A percentile compares a stretch with the other conserved stretches of the same genome.
Evolutionary conservation across 768 basidiomycete species (phyloP).

Genomic region (Boletellus emodensis): DNA sequence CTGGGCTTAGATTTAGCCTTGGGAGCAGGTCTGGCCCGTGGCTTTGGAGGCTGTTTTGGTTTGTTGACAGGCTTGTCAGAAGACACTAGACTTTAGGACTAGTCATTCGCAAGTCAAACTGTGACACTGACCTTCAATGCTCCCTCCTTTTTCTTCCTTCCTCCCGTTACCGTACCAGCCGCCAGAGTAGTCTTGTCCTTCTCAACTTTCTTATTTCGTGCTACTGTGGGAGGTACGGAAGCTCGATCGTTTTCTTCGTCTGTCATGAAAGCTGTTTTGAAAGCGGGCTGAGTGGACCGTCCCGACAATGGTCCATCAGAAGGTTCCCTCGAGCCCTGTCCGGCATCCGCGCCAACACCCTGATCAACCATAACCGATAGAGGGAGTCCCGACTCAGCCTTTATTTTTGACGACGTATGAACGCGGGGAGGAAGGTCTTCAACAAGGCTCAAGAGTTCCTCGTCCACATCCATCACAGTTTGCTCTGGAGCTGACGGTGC

Average conservation of each 20-base stretch:
- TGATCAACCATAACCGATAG: not conserved
- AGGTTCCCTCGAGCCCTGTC: conserved; percentile 1
- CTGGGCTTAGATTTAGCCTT: conserved; percentile 28
- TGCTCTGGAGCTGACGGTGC: conserved; percentile 7
- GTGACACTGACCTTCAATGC: conserved; percentile 18
- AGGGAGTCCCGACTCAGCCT: not conserved
- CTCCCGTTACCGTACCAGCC: conserved; percentile 15
- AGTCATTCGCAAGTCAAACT: not conserved
- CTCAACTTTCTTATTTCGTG: conserved; percentile 23
- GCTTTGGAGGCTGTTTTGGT: conserved; percentile 29
- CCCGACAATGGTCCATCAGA: conserved; percentile 1
- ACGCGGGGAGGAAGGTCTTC: conserved; percentile 41
- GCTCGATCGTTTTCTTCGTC: conserved; percentile 38
- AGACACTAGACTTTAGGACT: not conserved
- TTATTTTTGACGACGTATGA: not conserved
- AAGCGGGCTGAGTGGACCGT: conserved; percentile 3
- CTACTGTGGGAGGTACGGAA: conserved; percentile 56
- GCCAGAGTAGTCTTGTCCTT: conserved; percentile 17
- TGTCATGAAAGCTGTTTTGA: conserved; percentile 5
- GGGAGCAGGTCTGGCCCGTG: conserved; percentile 28
- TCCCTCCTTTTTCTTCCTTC: conserved; percentile 35
- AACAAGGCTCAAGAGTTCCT: conserved; percentile 67
- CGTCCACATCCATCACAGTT: conserved; percentile 46
- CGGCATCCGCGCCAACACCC: not conserved
- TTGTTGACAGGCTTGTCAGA: conserved; percentile 20